Base-by-base conservation (phyloP, 2,329 filamentous ascomycete genomes). In the Claviceps citrina region DNA sequence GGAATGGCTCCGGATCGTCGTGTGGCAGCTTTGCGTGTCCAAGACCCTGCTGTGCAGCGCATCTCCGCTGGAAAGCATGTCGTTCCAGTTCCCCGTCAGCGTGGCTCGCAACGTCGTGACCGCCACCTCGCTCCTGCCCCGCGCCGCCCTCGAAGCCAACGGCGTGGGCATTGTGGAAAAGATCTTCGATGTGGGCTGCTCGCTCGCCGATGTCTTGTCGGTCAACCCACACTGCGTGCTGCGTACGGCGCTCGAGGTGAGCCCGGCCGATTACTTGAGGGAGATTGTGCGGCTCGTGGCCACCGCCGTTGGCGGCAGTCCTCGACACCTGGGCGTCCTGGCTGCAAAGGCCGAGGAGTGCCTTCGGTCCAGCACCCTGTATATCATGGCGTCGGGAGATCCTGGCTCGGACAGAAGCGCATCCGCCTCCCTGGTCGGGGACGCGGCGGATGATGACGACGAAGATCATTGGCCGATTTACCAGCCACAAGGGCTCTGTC, bases 151-250 rank as follows among this genome's bases (percentile, higher is more conserved):
- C 2, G 54, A 57, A 9, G 56, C 56, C 0, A 59, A 59, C 22
- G 55, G 56, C 0, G 48, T 58, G 0, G 56, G 56, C 0, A 57
- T 59, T 1, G n/a, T 57, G 0, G 56, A 59, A 25, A 59, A 59
- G 40, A 46, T 58, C 0, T 58, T 59, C 22, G 56, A 59, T n/a
- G 47, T 57, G 0, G 54, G 53, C 0, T 58, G 54, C 26, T 57
- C 54, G 0, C 22, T 58, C 1, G 53, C 55, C 1, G 55, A 58
- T 41, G 28, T 41, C 18, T 7, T 41, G 38, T 28, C 38, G 7
- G 24, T 40, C 9, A 40, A 40, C 12, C 38, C 38, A 15, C 22
- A 30, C 16, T 40, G 38, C 19, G 38, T 40, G 31, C 38, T 31
- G 4, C 38, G 38, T 3, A 40, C 38, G 7, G 31, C 38, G 8